Evolutionary conservation across 345 rosid genomes (phyloP), one percentile per base, ranked within the genome.

Genomic region (Eutrema heterophyllum): DNA sequence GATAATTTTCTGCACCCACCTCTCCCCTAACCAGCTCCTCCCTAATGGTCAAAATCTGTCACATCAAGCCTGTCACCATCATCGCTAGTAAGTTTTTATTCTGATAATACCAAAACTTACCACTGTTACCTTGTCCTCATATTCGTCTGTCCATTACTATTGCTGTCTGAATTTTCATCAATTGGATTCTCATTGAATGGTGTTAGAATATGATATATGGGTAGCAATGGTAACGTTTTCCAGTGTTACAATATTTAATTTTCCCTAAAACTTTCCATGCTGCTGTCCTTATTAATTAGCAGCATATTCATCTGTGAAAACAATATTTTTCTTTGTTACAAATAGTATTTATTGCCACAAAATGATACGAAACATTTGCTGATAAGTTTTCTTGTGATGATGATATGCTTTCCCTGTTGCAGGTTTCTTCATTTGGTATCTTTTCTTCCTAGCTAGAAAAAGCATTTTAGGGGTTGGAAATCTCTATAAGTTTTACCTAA

Each of bases 1-100:
- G 80, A 76, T 70, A 9, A 64, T 55, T 70, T 70, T 70, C 54
- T 76, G 66, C 67, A 76, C 80, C 80, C 70, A 76, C 75, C 71
- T 76, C 67, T 76, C 54, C 75, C 26, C 80, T 76, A 76, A 76
- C 75, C 61, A 76, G 80, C 71, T 76, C 80, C 48, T 55, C 52
- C 53, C 29, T 15, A 45, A n/a, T 64, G 67, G 71, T 76, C 76
- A 64, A 70, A 49, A 16, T 64, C 53, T 49, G 59, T 70, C 80
- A 70, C 67, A 38, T 76, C 71, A 46, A 63, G 48, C 67, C 10
- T 63, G 66, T 76, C 71, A 46, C 66, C 53, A 76, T 70, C 71
- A 56, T 4, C 51, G 50, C 14, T 38, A 55, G 80, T 76, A 70
- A 55, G 71, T 48, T 55, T 18, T 50, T 64, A n/a, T 63, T 76